Evolutionary conservation across 345 rosid genomes (phyloP).

Genomic region (Cardamine occulta): DNA sequence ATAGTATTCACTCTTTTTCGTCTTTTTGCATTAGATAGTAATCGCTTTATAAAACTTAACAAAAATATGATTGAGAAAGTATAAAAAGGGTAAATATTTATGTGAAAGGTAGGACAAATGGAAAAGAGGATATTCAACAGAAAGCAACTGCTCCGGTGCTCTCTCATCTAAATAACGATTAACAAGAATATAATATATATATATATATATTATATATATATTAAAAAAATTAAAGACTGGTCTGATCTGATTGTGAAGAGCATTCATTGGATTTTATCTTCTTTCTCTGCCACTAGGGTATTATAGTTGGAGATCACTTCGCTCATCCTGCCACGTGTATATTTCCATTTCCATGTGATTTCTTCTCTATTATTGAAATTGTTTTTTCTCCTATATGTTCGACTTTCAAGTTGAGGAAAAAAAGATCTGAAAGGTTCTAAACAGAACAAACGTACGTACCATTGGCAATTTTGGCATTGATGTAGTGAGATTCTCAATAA

Average conservation of each 20-base stretch:
- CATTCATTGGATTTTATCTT: constrained; percentile 35
- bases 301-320: constrained; percentile 34
- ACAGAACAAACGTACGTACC: constrained; percentile 28
- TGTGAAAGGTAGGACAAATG: constrained; percentile 20
- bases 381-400: not conserved
- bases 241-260: constrained; percentile 39
- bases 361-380: not conserved
- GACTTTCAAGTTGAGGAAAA: constrained; percentile 25
- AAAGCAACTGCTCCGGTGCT: constrained; percentile 21
- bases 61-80: not conserved
- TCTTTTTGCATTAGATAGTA: not conserved
- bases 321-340: constrained; percentile 17
- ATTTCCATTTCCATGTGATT: constrained; percentile 16
- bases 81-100: not conserved
- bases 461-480: constrained; percentile 25
- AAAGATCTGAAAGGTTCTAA: constrained; percentile 22
- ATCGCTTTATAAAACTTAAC: not conserved
- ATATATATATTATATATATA: no score
- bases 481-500: constrained; percentile 25
- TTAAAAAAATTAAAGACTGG: constrained; percentile 3
- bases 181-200: not conserved
- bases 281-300: constrained; percentile 30
- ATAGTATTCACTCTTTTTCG: not conserved
- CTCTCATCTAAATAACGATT: constrained; percentile 16
- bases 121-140: constrained; percentile 23